phyloP scores from a whole-genome alignment of 352 stramenopile genomes.

The Globisporangium camurandrum region DNA sequence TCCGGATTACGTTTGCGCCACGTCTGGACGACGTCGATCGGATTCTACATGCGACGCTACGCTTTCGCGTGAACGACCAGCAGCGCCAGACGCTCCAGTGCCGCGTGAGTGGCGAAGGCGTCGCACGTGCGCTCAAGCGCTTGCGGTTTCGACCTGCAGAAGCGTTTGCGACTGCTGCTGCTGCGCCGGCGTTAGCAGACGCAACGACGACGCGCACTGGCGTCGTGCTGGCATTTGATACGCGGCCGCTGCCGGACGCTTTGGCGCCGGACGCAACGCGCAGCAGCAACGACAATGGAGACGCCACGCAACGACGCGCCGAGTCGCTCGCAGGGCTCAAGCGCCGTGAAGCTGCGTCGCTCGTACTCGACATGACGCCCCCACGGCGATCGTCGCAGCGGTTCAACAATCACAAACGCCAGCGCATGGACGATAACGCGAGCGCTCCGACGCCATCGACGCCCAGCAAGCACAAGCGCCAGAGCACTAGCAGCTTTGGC shows the following conservation, averaged over 20 bases:
- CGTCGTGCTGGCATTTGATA: constrained; percentile 7
- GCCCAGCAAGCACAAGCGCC: not conserved
- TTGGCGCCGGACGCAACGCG: not conserved
- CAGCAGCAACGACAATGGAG: constrained; percentile 2
- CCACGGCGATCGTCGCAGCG: constrained; percentile 20
- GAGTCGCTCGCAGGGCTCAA: constrained; percentile 12
- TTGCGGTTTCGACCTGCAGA: constrained; percentile 17
- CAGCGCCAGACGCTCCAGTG: constrained; percentile 53
- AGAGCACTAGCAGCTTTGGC: constrained; percentile 13
- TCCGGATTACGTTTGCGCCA: constrained; percentile 64
- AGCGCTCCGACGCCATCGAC: constrained; percentile 2
- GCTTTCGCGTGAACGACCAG: constrained; percentile 59
- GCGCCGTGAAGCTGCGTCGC: constrained; percentile 16
- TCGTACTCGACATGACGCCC: constrained; percentile 38
- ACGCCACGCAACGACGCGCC: not conserved
- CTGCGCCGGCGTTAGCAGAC: not conserved
- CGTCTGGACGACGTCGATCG: constrained; percentile 26
- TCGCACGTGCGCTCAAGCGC: constrained; percentile 15
- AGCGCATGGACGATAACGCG: constrained; percentile 3
- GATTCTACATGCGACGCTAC: constrained; percentile 33
- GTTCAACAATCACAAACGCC: no score
- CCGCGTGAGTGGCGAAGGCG: constrained; percentile 23
- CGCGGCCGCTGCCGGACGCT: not conserved
- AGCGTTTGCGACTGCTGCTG: constrained; percentile 3
- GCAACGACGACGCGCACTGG: no score